Evolutionary conservation across 371 early-diverging fungal species (phyloP).

Genomic region (Mucor velutinosus): DNA sequence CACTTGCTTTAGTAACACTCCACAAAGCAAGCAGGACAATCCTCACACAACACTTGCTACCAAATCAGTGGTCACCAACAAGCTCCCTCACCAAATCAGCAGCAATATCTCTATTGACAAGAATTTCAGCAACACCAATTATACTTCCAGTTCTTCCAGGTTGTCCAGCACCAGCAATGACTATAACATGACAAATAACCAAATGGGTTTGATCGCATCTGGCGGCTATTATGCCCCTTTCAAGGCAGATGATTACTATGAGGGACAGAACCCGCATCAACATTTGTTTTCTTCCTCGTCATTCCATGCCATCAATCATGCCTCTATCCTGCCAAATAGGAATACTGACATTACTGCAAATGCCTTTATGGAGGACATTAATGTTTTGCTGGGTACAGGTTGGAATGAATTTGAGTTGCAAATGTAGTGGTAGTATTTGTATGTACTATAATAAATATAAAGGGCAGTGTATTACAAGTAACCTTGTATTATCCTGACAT

Average conservation of each 20-base stretch:
- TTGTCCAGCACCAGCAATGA: background rate
- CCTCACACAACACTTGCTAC: background rate
- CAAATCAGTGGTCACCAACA: background rate
- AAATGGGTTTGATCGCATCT: conserved; percentile 2
- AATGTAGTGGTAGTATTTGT: conserved; percentile 1
- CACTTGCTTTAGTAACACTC: too few relatives aligned
- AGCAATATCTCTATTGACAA: background rate
- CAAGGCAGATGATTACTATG: background rate
- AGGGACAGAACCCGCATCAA: conserved; percentile 19
- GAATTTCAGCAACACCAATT: background rate
- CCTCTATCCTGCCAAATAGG: conserved; percentile 5
- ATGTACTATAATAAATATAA: too few relatives aligned
- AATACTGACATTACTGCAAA: conserved; percentile 4
- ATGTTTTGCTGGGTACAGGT: conserved; percentile 11
- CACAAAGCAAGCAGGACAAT: background rate
- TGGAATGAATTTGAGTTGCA: conserved; percentile 24
- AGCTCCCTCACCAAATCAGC: background rate
- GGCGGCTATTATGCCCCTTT: conserved; percentile 1
- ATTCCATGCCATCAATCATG: conserved; percentile 19
- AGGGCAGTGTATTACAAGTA: too few relatives aligned
- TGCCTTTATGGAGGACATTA: conserved; percentile 17
- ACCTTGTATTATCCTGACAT: too few relatives aligned
- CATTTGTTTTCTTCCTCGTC: conserved; percentile 18
- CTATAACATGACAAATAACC: background rate
- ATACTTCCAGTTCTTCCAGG: background rate